A percentile compares a stretch with the other conserved stretches of the same genome.
Evolutionary conservation across 2,329 filamentous ascomycete species (phyloP).

Genomic region (Penicillium carneum): DNA sequence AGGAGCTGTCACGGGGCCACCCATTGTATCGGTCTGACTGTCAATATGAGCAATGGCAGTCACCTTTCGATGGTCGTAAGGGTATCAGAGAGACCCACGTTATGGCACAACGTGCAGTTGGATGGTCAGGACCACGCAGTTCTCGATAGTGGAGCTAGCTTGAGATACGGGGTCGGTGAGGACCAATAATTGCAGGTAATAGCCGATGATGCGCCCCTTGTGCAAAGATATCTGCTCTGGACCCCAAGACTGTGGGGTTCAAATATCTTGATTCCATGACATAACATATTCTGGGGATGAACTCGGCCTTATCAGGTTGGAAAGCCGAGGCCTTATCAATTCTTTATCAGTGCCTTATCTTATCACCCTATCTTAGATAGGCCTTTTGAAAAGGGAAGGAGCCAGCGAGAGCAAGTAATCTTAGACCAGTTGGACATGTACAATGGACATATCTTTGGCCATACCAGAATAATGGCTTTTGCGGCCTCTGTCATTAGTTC

Average conservation of each 20-base stretch:
- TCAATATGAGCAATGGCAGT: background rate
- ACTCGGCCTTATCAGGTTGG: too few species aligned
- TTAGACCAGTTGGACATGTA: too few species aligned
- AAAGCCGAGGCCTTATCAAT: background rate
- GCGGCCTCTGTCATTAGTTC: too few species aligned
- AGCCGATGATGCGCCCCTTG: background rate
- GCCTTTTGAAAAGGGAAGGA: slow-evolving; percentile 1
- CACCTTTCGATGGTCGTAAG: background rate
- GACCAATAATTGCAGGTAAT: background rate
- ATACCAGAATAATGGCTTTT: too few species aligned
- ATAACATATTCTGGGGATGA: background rate
- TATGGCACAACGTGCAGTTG: background rate
- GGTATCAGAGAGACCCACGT: background rate
- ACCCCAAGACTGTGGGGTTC: background rate
- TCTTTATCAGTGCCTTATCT: background rate
- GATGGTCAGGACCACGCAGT: background rate
- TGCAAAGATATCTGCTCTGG: background rate
- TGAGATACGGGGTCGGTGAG: background rate
- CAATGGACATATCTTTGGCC: too few species aligned
- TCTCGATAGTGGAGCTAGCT: background rate
- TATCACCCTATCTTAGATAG: background rate
- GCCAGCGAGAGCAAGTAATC: background rate
- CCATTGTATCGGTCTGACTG: background rate
- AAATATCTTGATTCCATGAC: background rate
- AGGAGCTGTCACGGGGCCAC: background rate